Conservation (phyloP, 2,329 filamentous ascomycete genomes). For the Trichophaea hybrida region DNA sequence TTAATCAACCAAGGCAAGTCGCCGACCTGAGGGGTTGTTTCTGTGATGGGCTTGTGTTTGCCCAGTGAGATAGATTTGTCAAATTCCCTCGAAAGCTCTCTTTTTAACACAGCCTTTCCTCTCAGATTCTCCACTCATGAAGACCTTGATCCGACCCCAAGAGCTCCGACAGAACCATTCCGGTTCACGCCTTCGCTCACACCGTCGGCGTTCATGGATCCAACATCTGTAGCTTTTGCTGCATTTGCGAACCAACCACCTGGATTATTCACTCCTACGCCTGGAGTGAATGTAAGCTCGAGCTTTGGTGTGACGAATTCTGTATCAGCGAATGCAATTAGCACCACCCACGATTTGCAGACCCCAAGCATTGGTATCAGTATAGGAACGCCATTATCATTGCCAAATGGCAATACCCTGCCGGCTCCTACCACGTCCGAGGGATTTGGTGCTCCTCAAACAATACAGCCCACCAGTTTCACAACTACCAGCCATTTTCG, state of each 20-base stretch:
- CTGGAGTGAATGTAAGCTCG: conserved; percentile 57
- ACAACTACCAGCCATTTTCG: conserved; percentile 57
- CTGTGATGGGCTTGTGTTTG: conserved; percentile 5
- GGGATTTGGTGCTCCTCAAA: conserved; percentile 43
- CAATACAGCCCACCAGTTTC: conserved; percentile 47
- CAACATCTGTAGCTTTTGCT: conserved; percentile 67
- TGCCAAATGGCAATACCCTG: conserved; percentile 40
- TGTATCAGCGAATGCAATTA: conserved; percentile 3
- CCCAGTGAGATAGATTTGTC: conserved; percentile 8
- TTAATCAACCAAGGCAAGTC: conserved; percentile 22
- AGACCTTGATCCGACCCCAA: conserved; percentile 70
- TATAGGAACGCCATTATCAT: conserved; percentile 66
- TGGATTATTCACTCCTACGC: conserved; percentile 78
- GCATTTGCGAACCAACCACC: conserved; percentile 65
- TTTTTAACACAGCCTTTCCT: not conserved
- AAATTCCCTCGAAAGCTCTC: not conserved
- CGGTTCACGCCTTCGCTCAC: conserved; percentile 69
- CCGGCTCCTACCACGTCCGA: conserved; percentile 5
- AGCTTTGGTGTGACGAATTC: conserved; percentile 31
- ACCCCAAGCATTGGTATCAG: conserved; percentile 62
- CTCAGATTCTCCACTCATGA: conserved; percentile 22
- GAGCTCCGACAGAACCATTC: conserved; percentile 60
- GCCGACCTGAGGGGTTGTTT: not conserved
- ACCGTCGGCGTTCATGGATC: conserved; percentile 44
- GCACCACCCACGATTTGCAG: conserved; percentile 68